Evolutionary conservation across 164 flowering plant species (phyloP), one percentile per base, ranked within the genome.

Genomic region (Berberis thunbergii): DNA sequence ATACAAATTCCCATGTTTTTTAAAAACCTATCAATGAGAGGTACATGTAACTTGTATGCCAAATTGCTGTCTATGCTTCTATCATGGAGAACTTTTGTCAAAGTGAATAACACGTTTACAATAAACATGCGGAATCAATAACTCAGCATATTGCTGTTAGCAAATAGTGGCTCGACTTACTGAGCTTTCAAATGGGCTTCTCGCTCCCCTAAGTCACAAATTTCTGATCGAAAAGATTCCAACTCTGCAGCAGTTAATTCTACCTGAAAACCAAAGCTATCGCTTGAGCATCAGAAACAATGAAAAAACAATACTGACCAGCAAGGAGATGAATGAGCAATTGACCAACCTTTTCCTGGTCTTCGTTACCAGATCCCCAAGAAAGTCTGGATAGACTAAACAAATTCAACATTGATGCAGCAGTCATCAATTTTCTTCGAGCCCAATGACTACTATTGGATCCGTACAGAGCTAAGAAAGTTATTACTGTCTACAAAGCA

Each of bases 111-210:
- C 26, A 26, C 26, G 26, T 26, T 26, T 26, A 26, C 3, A 41
- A 43, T 4, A 55, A 1, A 12, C 3, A 45, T 43, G 8, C 4
- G 3, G 44, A 44, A 54, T 26, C 26, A 67, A 9, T 4, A 49
- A 6, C 59, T 8, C 43, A 4, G 54, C 45, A 8, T 26, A 10
- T 46, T 57, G 55, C 6, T n/a, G 54, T 48, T 45, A 59, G 41
- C 50, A 48, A 11, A 48, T 48, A 11, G 7, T 1, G 10, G 10
- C 44, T 38, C 41, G 26, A 61, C 94, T 84, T 78, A 91, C 99
- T 78, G 92, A 45, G 99, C 99, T 82, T 84, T 94, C 62, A 79
- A 69, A 80, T 82, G 87, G 67, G 93, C 84, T 77, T 87, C 97
- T 67, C 85, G 82, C 75, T 94, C 97, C 75, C 87, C 99, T 66